A percentile compares a stretch with the other conserved stretches of the same genome.
phyloP scores from a whole-genome alignment of 768 basidiomycete genomes.

The Rhodotorula paludigena region DNA sequence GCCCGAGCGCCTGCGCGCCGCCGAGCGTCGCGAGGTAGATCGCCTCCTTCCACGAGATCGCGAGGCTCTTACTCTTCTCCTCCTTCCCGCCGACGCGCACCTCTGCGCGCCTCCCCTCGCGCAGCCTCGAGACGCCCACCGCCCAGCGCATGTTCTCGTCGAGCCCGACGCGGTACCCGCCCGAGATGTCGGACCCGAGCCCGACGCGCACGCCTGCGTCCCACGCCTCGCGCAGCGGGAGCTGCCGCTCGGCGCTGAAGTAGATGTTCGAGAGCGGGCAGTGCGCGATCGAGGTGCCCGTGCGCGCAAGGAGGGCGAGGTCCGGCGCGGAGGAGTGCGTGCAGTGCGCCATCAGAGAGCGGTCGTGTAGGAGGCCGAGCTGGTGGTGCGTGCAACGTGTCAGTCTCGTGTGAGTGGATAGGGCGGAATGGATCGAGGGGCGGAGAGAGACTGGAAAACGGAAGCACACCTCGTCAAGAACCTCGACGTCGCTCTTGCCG shows the following conservation, averaged over 20 bases:
- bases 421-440: background rate
- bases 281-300: conserved; percentile 67
- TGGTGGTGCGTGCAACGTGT: conserved; percentile 44
- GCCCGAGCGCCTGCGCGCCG: conserved; percentile 64
- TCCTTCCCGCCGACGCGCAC: conserved; percentile 59
- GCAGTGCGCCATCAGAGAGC: conserved; percentile 80
- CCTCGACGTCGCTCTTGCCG: conserved; percentile 60
- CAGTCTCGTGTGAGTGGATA: background rate
- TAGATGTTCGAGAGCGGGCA: conserved; percentile 87
- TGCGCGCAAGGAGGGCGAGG: conserved; percentile 54
- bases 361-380: conserved; percentile 59
- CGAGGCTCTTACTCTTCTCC: conserved; percentile 46
- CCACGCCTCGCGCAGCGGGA: conserved; percentile 67
- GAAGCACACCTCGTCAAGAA: conserved; percentile 69
- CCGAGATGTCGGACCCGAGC: conserved; percentile 78
- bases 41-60: conserved; percentile 74
- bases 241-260: conserved; percentile 66
- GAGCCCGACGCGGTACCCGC: conserved; percentile 74
- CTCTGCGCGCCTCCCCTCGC: conserved; percentile 53
- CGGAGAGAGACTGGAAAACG: conserved; percentile 19
- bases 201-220: conserved; percentile 63
- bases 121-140: conserved; percentile 64
- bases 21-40: conserved; percentile 77
- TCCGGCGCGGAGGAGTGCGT: conserved; percentile 63
- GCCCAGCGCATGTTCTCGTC: conserved; percentile 75